Base-by-base conservation (phyloP, 306 rosid genomes). In the Cucurbita argyrosperma region DNA sequence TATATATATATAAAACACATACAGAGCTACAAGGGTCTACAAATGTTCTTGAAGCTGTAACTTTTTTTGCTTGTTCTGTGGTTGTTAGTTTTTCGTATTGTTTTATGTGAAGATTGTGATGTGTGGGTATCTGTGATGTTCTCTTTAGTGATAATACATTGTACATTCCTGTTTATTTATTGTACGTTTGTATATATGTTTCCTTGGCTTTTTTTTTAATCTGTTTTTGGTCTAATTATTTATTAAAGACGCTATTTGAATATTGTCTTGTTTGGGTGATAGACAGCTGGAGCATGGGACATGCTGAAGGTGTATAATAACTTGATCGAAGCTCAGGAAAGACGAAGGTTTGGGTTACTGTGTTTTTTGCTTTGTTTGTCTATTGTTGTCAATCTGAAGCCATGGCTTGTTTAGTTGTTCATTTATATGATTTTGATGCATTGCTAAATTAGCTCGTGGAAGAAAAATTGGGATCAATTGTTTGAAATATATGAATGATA, bases 261-360 rank as follows among this genome's bases (percentile, higher is more conserved):
- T 59, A 7, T 23, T 64, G 35, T 72, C 63, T 49, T 18, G 69
- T 81, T 73, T 62, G 63, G 58, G 19, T 53, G 67, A 42, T 46
- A 94, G 99, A 89, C 84, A 74, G 90, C 95, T 76, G 89, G 85
- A 84, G 92, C 99, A 55, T 91, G 97, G 99, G 97, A 94, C 89
- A 94, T 94, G 99, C 88, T 85, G 73, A 91, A 74, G 82, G 81
- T 94, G 75, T 94, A 94, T 74, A 75, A 89, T 76, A 81, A 67
- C 77, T 91, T 90, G 70, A 74, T 94, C 78, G 97, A 91, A 73
- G 84, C 96, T 77, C 89, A 89, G 78, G 97, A 91, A 84, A 89
- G 90, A 76, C 96, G 88, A 81, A 90, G 99, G 99, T 91, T 85
- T 73, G 54, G 70, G 45, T 26, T 69, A 6, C 10, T 21, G 42